Evolutionary conservation across 345 rosid species (phyloP), one percentile per base, ranked within the genome.

Genomic region (Cardamine occulta): DNA sequence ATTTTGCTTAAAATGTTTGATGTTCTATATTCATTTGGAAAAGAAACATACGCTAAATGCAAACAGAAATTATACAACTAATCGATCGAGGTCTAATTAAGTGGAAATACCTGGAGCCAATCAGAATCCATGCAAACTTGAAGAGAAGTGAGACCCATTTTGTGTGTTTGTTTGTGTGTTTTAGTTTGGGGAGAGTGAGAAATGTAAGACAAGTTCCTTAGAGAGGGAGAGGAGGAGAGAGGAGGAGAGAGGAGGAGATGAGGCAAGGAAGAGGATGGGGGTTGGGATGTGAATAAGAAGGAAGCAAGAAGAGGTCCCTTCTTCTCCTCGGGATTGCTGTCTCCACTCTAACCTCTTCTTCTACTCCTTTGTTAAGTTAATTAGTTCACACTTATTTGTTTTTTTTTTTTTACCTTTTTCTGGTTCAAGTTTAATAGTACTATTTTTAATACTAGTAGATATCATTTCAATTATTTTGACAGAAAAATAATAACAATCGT

Each of bases 81-180:
- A 32, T 29, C 13, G 26, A 24, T n/a, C 23, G 40, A 58, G 42
- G 37, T 37, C 10, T 39, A n/a, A n/a, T n/a, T n/a, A 37, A 40
- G 35, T 37, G 53, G 19, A 45, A 34, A n/a, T 76, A 91, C 98
- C 95, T 91, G 97, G 24, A 94, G 86, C 98, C 97, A 94, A 29
- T 91, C 96, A 42, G 95, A 90, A 81, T 94, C 97, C 97, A 91
- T 88, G 91, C 95, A 94, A 70, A 87, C 95, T 83, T 88, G 97
- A 47, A 91, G 84, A 79, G 96, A 90, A 75, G 86, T 86, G 63
- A 88, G 85, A 73, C 88, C 89, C 93, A 89, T 89, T 34, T 73
- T 37, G 63, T 40, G 73, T 31, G 47, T 14, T 14, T 60, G 29
- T 14, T 60, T 44, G 6, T 3, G 62, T 57, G 37, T 44, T 59